Evolutionary conservation across 345 rosid species (phyloP), one percentile per base, ranked within the genome.

Genomic region (Arabidopsis suecica): DNA sequence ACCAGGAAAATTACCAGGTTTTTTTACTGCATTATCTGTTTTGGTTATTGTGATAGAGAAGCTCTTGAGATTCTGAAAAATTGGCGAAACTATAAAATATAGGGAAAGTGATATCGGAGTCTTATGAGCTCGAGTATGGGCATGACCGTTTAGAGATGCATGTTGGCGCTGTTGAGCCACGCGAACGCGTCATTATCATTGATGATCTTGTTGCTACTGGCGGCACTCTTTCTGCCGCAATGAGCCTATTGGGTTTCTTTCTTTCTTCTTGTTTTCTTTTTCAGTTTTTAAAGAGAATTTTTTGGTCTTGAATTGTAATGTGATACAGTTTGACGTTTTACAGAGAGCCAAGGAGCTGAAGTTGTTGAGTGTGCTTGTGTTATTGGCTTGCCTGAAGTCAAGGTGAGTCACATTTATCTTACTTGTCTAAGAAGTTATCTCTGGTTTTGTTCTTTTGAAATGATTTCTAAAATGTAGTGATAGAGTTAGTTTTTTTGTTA

Each of bases 171-270:
- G 92, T 93, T 23, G 58, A 86, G 74, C 68, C 88, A 0, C 83
- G 86, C 23, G 96, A 93, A 76, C 91, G 88, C 2, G 92, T 83
- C 11, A 70, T 91, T 36, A 81, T 93, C 42, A 85, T 93, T 5
- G 96, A 93, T 64, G 97, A 93, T 84, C 78, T 93, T 51, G 91
- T 93, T 4, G 98, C 98, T 55, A 93, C 98, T 0, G 97, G 98
- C 0, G 97, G 98, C 40, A 91, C 97, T 10, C 81, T 93, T 23
- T 88, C 88, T 0, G 98, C 98, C 22, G 98, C 92, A 28, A 86
- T 93, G 73, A 84, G 80, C 58, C 91, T 93, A 22, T 37, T 89
- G 69, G 98, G 98, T 93, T 79, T 49, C n/a, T 23, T 34, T 49
- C 53, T 59, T 18, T 28, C 18, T 45, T 8, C 45, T 33, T 53